Base-by-base conservation (phyloP, 208 protist genomes). In the Herpetomonas muscarum region DNA sequence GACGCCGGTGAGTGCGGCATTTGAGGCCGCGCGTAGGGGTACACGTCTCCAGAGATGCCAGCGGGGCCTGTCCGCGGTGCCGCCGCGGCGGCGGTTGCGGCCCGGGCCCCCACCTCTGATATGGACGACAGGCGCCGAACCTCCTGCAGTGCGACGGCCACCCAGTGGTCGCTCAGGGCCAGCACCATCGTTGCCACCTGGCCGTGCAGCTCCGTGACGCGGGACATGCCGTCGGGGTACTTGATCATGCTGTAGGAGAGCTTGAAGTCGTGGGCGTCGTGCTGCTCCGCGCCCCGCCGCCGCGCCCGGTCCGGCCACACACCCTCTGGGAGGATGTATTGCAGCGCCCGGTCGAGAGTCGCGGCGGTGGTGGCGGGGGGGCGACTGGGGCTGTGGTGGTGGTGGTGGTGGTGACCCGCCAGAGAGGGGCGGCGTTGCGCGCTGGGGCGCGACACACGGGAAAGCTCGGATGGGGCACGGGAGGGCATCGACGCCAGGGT, bases 171-270 rank as follows among this genome's bases (percentile, higher is more conserved):
- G 19, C 61, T 78, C 13, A 89, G 39, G 36, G 69, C 28, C 34
- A 90, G 39, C 22, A 77, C 79, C 21, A 93, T 65, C n/a, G 81
- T 68, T 7, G 81, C 68, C 19, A 90, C 26, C 2, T 31, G 64
- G 31, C 24, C 69, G n/a, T 57, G 65, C 41, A 82, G 70, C 45
- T 88, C 79, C 32, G 71, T 86, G 13, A 87, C 52, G 25, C 81
- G 81, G 10, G 58, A 63, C 46, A 84, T 69, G 26, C 81, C 85
- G 48, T 85, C 81, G 2, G 79, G 63, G 50, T 74, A 87, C 61
- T 77, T 64, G 47, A 85, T 74, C 25, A 71, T 55, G 49, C 62
- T 74, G 57, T 55, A 71, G 24, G 61, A 30, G 25, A 68, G 19
- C 44, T 76, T 52, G 17, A 81, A 29, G 45, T 79, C 69, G 17